Evolutionary conservation across 768 basidiomycete genomes (phyloP), one percentile per base, ranked within the genome.

Genomic region (Amanita brunnescens): DNA sequence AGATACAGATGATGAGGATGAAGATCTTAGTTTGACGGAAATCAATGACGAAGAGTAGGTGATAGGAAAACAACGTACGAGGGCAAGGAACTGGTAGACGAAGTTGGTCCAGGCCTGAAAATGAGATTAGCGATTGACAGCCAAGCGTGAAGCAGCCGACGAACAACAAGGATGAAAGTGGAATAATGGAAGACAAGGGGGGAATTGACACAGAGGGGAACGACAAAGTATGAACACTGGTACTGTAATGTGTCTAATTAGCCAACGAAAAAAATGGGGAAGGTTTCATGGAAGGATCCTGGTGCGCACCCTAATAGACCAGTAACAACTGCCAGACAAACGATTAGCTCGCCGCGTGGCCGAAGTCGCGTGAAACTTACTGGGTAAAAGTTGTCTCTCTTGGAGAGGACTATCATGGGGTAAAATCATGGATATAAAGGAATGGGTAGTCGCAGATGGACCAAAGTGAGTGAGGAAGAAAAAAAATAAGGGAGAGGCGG

Each of bases 21-120:
- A 47, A 14, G 46, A 47, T 42, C 41, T 42, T 42, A 42, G 41
- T 42, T 42, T 26, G 7, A 23, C 7, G 21, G 23, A 24, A 24
- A 42, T 43, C n/a, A 30, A 43, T 16, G 2, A 18, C 5, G 26
- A 29, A n/a, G 24, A 26, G 26, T 14, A n/a, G 23, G 7, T 23
- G 14, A 42, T 12, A 13, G 12, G 47, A 50, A 23, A 53, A 14
- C 46, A 49, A 40, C 33, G 51, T 26, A 54, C 41, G 49, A 29
- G 26, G 41, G 26, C 24, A n/a, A 23, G 37, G 54, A 45, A 23
- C 12, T 12, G 30, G 35, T 8, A 4, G 21, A 26, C 16, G 37
- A 48, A 14, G 34, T 20, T 26, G 47, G 34, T 18, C 16, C 16
- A 3, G 23, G 2, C n/a, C 24, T 48, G 20, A 8, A 38, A 13